A percentile compares a stretch with the other conserved stretches of the same genome.
These are phyloP conservation scores for Stylonectria norvegica DNA, from an alignment of 2,329 filamentous ascomycete species.

Conservation along the genomic window DNA sequence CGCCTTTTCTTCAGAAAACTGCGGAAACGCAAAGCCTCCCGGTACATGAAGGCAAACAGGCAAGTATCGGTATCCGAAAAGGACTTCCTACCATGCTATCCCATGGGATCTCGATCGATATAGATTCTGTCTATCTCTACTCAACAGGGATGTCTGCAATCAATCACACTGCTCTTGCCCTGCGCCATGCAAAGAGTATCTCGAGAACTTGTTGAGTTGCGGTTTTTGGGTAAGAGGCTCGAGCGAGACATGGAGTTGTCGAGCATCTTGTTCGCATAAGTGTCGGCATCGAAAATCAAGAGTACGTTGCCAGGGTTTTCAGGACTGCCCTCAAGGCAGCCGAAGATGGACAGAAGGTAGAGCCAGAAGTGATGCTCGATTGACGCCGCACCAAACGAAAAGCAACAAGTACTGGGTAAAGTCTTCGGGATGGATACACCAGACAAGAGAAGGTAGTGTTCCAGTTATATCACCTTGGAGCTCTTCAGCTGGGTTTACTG, in stretches of 20 bases:
- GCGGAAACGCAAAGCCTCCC: background rate
- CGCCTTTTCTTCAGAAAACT: slow-evolving; percentile 14
- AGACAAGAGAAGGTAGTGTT: no score
- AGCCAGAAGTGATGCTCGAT: no score
- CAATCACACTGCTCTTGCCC: slow-evolving; percentile 17
- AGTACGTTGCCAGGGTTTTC: slow-evolving; percentile 24
- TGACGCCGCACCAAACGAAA: no score
- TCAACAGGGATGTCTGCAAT: slow-evolving; percentile 53
- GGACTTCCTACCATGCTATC: slow-evolving; percentile 20
- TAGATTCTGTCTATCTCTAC: slow-evolving; percentile 46
- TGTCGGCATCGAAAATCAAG: slow-evolving; percentile 41
- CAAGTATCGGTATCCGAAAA: slow-evolving; percentile 10
- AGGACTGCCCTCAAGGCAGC: slow-evolving; percentile 16
- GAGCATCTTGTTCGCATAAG: slow-evolving; percentile 42
- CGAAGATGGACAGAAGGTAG: no score
- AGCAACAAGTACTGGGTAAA: no score
- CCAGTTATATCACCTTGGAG: no score
- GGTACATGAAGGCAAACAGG: slow-evolving; percentile 6
- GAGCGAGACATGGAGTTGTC: slow-evolving; percentile 35
- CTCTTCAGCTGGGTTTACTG: no score
- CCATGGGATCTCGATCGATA: slow-evolving; percentile 9
- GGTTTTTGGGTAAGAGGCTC: slow-evolving; percentile 24
- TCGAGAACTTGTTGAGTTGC: slow-evolving; percentile 15
- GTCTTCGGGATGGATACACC: no score
- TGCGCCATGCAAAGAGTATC: slow-evolving; percentile 5